Evolutionary conservation across 2,329 filamentous ascomycete genomes (phyloP).

Genomic region (Purpureocillium takamizusanense): DNA sequence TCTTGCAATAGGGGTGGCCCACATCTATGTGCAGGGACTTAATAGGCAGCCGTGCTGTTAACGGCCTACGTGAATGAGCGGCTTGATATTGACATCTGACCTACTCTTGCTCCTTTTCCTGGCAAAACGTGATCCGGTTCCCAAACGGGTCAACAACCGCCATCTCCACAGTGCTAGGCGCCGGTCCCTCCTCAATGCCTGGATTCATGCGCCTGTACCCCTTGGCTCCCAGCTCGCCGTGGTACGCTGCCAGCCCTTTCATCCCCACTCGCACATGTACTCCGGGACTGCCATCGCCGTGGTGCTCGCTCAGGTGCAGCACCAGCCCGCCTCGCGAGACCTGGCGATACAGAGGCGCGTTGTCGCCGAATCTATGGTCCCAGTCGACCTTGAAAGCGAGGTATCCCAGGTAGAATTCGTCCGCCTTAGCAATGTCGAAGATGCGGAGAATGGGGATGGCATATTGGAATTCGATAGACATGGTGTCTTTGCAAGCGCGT

Average conservation of each 20-base stretch:
- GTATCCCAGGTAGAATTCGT: conserved; percentile 11
- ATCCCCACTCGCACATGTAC: conserved; percentile 6
- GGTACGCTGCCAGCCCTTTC: conserved; percentile 3
- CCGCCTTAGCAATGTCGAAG: conserved; percentile 11
- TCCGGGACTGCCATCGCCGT: conserved; percentile 11
- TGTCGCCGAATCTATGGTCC: conserved; percentile 11
- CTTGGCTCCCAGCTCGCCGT: conserved; percentile 7
- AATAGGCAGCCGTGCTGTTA: too few species aligned
- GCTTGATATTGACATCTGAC: too few species aligned
- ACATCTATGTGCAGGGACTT: too few species aligned
- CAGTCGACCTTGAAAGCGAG: conserved; percentile 11
- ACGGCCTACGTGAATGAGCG: too few species aligned
- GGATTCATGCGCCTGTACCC: conserved; percentile 11
- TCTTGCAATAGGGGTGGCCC: too few species aligned
- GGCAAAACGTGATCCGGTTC: conserved; percentile 7
- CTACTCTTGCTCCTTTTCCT: conserved; percentile 3
- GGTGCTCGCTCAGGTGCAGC: conserved; percentile 11
- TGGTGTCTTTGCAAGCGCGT: neutral
- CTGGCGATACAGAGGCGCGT: conserved; percentile 10
- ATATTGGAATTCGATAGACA: conserved; percentile 6
- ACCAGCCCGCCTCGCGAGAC: conserved; percentile 7
- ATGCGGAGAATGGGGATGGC: conserved; percentile 11
- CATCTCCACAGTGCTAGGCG: conserved; percentile 4
- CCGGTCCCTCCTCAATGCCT: conserved; percentile 6
- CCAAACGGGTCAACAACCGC: conserved; percentile 11